Evolutionary conservation across 306 rosid genomes (phyloP), one percentile per base, ranked within the genome.

Genomic region (Parietaria judaica): DNA sequence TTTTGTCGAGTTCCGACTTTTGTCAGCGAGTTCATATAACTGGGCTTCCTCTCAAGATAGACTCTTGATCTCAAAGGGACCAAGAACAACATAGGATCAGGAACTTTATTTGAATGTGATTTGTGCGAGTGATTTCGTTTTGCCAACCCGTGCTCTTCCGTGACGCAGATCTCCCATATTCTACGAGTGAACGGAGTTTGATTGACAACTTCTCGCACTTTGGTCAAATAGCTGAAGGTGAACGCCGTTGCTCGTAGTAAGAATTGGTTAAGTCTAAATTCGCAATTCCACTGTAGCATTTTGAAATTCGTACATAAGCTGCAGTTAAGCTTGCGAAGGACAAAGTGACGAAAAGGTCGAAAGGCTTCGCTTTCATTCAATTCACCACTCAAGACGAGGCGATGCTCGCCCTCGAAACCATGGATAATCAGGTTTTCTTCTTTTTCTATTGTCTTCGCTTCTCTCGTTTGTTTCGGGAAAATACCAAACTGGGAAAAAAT

Each of bases 211-310:
- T 92, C 78, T 83, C 96, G 5, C 74, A 73, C 72, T 92, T 85
- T 14, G 96, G 98, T 34, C 71, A 82, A 81, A 80, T 92, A 73
- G 95, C 90, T 66, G 88, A 88, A 82, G 96, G 98, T 81, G 74
- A 61, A 60, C 62, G 46, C 64, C 43, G 15, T 16, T 15, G 49
- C 55, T 69, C 61, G 47, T 58, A 45, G 51, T 14, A 14, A 16
- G 46, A 4, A 8, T 35, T 44, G 15, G 5, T 51, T 60, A 58
- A 57, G 3, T 58, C 44, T 31, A 17, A 5, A 53, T 38, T 13
- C 54, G 14, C 34, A 47, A 69, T 66, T 58, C 44, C 36, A 16
- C 36, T 43, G 50, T 58, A 31, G 38, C 11, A 11, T 37, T 23
- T 58, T n/a, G 3, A 41, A n/a, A 16, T 54, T 54, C 49, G 5